Base-by-base conservation (phyloP, 441 rosid species). In the Erodium moschatum region DNA sequence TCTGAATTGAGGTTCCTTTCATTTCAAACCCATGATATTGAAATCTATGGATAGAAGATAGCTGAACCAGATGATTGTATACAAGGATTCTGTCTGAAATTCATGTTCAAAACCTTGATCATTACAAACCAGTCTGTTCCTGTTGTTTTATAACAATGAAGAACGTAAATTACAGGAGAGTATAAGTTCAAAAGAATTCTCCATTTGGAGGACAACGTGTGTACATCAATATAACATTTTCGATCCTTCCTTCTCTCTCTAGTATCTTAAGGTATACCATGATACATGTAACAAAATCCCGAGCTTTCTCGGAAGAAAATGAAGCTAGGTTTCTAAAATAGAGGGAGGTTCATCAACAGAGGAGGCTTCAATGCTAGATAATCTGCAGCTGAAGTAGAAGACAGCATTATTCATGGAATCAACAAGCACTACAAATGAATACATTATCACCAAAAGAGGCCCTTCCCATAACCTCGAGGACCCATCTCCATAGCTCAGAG, bases 381-480 rank as follows among this genome's bases (percentile, higher is more conserved):
- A 85, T 71, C 84, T 86, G 80, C 98, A 89, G 50, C 95, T 90
- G 80, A 87, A 93, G 74, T 87, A 93, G 81, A 93, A 93, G 46
- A 93, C 93, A 1, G 87, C 83, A 81, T 79, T 91, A 89, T 86
- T 89, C 90, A 90, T 93, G 71, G 81, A 74, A 83, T 92, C 98
- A 29, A 90, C 69, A 72, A 92, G 92, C 78, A 85, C 85, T 46
- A 90, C 86, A 77, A 92, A 87, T 1, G 97, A 87, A 83, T 85
- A 85, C 96, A 93, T 89, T 40, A 93, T 29, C 69, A 89, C 96
- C 76, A 93, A 70, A 56, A 93, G 79, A 16, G 97, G 96, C 69
- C 95, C 97, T 81, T 89, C 97, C 97, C 98, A 92, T 21, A 89
- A 71, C 85, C 96, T 90, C 0, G 94, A 85, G 65, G 96, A 90